Percentiles rank a stretch among this genome's conserved stretches.
Evolutionary conservation across 106 monocot species (phyloP).

Genomic region (Chionographis japonica): DNA sequence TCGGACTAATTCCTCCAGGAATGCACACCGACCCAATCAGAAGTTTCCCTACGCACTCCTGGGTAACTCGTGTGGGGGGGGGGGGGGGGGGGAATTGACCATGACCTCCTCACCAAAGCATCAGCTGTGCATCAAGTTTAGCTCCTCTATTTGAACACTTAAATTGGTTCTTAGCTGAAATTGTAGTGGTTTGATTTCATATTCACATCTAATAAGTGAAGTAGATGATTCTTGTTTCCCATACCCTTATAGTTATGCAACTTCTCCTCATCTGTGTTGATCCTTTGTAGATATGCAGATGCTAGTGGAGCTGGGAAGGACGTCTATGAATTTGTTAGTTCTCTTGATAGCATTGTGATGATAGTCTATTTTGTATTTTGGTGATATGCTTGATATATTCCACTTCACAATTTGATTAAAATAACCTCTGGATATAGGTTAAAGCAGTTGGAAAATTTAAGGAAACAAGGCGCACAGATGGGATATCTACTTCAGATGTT

Average conservation of each 20-base stretch:
- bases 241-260: background rate
- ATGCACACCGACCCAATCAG: no score
- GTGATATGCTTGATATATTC: background rate
- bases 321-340: conserved; percentile 85
- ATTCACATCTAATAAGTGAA: no score
- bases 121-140: no score
- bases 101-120: no score
- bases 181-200: no score
- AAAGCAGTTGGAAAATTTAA: conserved; percentile 79
- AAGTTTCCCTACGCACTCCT: no score
- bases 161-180: no score
- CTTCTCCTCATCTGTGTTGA: background rate
- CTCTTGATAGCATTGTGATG: background rate
- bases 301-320: conserved; percentile 81
- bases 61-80: no score
- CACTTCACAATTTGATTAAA: background rate
- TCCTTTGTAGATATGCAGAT: conserved; percentile 67
- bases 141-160: no score
- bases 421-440: conserved; percentile 28
- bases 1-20: no score
- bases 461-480: conserved; percentile 80
- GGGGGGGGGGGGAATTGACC: no score
- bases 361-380: background rate
- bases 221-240: no score
- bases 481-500: conserved; percentile 81